Evolutionary conservation across 768 basidiomycete species (phyloP).

Genomic region (Chiua virens): DNA sequence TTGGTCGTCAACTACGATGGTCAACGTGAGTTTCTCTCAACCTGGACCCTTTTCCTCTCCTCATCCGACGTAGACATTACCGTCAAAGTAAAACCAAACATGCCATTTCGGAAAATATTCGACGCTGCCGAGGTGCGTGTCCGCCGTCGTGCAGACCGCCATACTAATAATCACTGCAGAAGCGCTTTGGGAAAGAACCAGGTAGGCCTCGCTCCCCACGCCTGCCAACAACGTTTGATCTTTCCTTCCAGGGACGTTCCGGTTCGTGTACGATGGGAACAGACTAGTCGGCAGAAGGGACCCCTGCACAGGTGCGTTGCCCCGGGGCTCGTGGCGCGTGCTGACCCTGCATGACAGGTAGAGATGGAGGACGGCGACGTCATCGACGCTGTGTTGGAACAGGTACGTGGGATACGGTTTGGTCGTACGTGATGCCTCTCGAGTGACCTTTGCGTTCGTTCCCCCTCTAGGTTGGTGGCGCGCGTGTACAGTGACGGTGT

Average conservation of each 20-base stretch:
- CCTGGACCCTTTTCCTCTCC: neutral
- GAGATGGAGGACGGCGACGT: slow-evolving; percentile 63
- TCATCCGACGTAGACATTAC: slow-evolving; percentile 48
- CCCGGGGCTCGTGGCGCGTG: neutral
- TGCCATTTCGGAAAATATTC: slow-evolving; percentile 66
- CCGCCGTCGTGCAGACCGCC: neutral
- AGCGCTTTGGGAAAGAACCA: slow-evolving; percentile 57
- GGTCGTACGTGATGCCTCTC: neutral
- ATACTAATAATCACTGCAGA: slow-evolving; percentile 34
- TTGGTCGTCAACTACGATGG: slow-evolving; percentile 58
- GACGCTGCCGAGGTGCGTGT: slow-evolving; percentile 61
- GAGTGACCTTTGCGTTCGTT: neutral
- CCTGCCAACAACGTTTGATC: neutral
- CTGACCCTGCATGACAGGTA: slow-evolving; percentile 33
- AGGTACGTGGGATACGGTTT: slow-evolving; percentile 38
- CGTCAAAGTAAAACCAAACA: slow-evolving; percentile 64
- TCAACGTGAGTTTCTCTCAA: slow-evolving; percentile 38
- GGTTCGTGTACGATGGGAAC: slow-evolving; percentile 56
- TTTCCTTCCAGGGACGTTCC: slow-evolving; percentile 52
- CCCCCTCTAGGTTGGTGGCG: slow-evolving; percentile 24
- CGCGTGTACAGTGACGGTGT: too few species aligned
- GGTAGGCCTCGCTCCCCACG: slow-evolving; percentile 34
- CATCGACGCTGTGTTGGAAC: slow-evolving; percentile 59
- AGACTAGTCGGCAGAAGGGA: slow-evolving; percentile 48
- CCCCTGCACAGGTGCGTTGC: slow-evolving; percentile 51